A percentile compares a stretch with the other conserved stretches of the same genome.
These are phyloP conservation scores for Wallacemonas sp. DNA, from an alignment of 208 protist genomes.

Conservation along the genomic window DNA sequence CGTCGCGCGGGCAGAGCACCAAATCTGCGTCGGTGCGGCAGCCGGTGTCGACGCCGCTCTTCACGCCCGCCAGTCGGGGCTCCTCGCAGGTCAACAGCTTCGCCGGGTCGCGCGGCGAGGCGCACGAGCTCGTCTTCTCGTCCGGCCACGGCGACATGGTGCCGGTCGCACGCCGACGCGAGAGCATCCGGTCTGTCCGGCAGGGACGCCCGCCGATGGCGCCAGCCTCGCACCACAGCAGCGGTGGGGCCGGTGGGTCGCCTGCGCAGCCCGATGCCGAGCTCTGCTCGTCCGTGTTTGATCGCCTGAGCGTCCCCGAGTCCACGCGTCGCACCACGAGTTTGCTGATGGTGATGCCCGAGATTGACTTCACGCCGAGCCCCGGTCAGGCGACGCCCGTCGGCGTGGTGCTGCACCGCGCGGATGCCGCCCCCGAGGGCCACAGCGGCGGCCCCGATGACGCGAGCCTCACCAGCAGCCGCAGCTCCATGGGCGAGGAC, in stretches of 20 bases:
- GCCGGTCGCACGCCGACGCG: background rate
- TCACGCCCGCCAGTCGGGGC: conserved; percentile 9
- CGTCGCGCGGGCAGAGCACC: conserved; percentile 4
- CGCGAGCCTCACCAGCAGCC: conserved; percentile 13
- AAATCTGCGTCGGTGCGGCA: background rate
- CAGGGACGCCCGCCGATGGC: background rate
- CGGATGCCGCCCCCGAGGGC: conserved; percentile 28
- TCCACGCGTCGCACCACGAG: background rate
- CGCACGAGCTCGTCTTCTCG: conserved; percentile 3
- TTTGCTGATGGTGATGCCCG: conserved; percentile 12
- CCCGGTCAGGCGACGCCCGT: conserved; percentile 13
- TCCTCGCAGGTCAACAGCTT: background rate
- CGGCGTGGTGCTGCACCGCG: conserved; percentile 7
- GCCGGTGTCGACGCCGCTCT: background rate
- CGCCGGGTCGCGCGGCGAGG: background rate
- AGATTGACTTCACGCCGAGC: conserved; percentile 14
- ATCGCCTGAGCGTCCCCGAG: conserved; percentile 9
- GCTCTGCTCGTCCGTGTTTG: conserved; percentile 2
- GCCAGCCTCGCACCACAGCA: conserved; percentile 14
- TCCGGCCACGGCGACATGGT: background rate
- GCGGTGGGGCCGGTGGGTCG: background rate
- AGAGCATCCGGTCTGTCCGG: background rate
- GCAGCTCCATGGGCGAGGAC: conserved; percentile 6
- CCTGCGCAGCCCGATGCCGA: background rate
- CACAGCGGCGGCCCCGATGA: conserved; percentile 15